Evolutionary conservation across 2,329 filamentous ascomycete species (phyloP).

Genomic region (Diaporthe sp.): DNA sequence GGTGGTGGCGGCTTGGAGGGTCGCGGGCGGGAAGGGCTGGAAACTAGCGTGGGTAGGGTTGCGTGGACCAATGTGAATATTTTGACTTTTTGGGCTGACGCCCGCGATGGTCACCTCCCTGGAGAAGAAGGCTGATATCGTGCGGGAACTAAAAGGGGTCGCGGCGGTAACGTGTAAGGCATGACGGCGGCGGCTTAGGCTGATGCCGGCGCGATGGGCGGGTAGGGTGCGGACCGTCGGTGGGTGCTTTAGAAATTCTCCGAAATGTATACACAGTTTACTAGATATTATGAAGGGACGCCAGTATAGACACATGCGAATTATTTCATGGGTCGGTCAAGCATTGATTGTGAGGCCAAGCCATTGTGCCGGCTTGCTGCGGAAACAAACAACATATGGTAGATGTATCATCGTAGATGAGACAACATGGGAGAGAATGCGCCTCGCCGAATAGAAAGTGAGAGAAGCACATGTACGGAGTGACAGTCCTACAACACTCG

Average conservation of each 20-base stretch:
- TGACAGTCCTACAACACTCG: not conserved
- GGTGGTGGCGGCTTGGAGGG: not conserved
- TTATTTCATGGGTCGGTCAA: not conserved
- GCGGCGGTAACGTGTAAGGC: not conserved
- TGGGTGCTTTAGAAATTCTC: constrained; percentile 12
- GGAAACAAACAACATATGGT: not conserved
- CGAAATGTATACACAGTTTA: not conserved
- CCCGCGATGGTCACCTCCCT: not conserved
- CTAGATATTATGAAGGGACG: not conserved
- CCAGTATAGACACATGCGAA: not conserved
- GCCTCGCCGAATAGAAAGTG: not conserved
- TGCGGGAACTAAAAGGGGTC: not conserved
- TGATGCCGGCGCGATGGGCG: not conserved
- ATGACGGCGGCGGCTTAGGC: not conserved
- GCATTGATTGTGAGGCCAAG: not conserved
- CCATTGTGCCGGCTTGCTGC: not conserved
- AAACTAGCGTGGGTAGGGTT: not conserved
- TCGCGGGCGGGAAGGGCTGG: constrained; percentile 12
- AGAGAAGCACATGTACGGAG: not conserved
- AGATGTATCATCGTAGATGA: not conserved
- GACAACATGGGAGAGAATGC: not conserved
- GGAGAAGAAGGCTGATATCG: not conserved
- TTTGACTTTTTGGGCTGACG: not conserved
- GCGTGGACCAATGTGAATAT: not conserved
- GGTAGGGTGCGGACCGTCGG: constrained; percentile 2